phyloP scores from a whole-genome alignment of 306 rosid genomes.

The Senna tora region DNA sequence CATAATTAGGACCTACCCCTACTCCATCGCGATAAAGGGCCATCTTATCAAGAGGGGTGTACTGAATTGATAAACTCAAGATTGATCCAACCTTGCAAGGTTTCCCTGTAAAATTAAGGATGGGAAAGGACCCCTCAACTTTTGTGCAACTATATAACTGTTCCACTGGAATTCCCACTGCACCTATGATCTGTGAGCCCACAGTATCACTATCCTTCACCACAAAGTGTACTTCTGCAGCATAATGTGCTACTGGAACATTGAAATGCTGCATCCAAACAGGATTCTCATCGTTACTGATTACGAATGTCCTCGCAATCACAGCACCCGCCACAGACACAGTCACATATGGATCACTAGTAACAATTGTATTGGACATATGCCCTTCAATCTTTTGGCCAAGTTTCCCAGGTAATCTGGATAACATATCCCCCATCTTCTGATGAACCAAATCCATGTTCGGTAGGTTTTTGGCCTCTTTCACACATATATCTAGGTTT shows the following conservation, averaged over 20 bases:
- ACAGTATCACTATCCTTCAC: conserved; percentile 77
- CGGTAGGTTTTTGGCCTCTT: conserved; percentile 73
- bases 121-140: conserved; percentile 70
- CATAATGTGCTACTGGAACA: conserved; percentile 78
- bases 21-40: conserved; percentile 48
- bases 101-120: conserved; percentile 58
- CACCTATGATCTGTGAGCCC: conserved; percentile 78
- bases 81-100: conserved; percentile 65
- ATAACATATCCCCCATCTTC: conserved; percentile 55
- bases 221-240: conserved; percentile 73
- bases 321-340: conserved; percentile 68
- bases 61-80: conserved; percentile 71
- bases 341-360: conserved; percentile 87
- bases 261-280: conserved; percentile 82
- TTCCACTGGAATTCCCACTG: conserved; percentile 73
- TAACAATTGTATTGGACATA: conserved; percentile 31
- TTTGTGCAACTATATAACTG: conserved; percentile 44
- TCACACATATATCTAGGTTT: conserved; percentile 61
- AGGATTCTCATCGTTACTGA: conserved; percentile 71
- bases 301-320: conserved; percentile 79
- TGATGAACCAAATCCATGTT: conserved; percentile 76
- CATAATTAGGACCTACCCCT: conserved; percentile 50
- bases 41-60: conserved; percentile 53
- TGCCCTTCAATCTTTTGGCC: conserved; percentile 45
- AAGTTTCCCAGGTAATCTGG: conserved; percentile 44